Evolutionary conservation across 352 stramenopile genomes (phyloP), one percentile per base, ranked within the genome.

Genomic region (Peronospora belbahrii): DNA sequence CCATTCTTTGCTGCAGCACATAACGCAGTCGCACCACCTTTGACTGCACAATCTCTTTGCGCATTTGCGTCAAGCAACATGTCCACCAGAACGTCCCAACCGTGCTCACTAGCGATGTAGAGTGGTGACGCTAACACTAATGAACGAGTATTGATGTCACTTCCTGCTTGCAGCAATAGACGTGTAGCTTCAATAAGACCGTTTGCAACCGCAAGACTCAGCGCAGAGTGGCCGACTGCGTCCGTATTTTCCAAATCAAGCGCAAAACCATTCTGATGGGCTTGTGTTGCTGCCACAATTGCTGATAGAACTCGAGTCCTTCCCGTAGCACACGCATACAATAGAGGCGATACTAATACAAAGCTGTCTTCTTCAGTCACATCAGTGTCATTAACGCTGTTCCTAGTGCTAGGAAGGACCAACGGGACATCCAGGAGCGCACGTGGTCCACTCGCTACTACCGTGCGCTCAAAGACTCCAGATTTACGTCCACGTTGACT

Each of bases 1-100:
- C 81, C 79, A 42, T 88, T 88, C 63, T 87, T 89, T 13, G 81
- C 78, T 0, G 78, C 81, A 11, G 80, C 76, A 52, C 78, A 89
- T 2, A 90, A 55, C 20, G 81, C 64, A 4, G 74, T 90, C 9
- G 81, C 67, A 1, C 78, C 80, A 18, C 72, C 74, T 0, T 59
- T 40, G 11, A 86, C 56, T 6, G 67, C 42, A 7, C 28, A 70
- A 25, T 79, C 63, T 2, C 74, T 58, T 10, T 62, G 57, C 2
- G 71, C 75, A 6, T 74, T 67, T 7, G 25, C 31, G 7, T 62
- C 52, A 0, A 93, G 70, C 33, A 93, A 34, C 23, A 79, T 47
- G 14, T 83, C 72, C 23, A 90, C 59, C 8, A 88, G 50, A 5
- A 82, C 65, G 28, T 88, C 77, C 59, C 70, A 85, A 38, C 83